Base-by-base conservation (phyloP, 2,329 filamentous ascomycete genomes). In the Zasmidium angulare region DNA sequence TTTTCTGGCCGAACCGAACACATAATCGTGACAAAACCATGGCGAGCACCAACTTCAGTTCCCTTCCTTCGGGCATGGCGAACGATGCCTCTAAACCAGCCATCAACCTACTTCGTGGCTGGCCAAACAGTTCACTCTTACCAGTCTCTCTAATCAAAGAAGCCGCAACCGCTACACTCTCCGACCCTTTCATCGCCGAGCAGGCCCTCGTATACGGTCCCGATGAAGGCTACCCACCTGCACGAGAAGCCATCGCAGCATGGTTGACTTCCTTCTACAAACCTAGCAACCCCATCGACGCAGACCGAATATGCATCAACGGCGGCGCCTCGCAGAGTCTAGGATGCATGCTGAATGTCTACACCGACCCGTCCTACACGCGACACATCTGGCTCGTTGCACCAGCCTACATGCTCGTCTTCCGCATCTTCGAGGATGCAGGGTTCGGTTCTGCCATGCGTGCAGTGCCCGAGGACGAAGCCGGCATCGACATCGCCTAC, bases 291-390 rank as follows among this genome's bases (percentile, higher is more conserved):
- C 72, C 76, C 1, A 77, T 86, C 48, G 69, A 75, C 14, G 69
- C 81, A 2, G 80, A 85, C 2, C 82, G 90, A 29, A 88, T 96
- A 55, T 89, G 87, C 71, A 88, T 96, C 71, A 90, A 90, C 0
- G 91, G 92, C 48, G 93, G 93, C 17, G 93, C 93, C 2, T 90
- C 86, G 65, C 92, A 96, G 79, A 92, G 88, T 71, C 74, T 96
- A 1, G 91, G 89, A 0, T 89, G 86, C 69, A 77, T 96, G 2
- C 77, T 96, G 52, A 85, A 89, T 73, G 89, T 89, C 26, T 96
- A 89, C 70, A 89, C 91, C 0, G 93, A 96, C 72, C 89, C 90
- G 0, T 75, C 80, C 1, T 88, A 87, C 69, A 96, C 93, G 1
- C 80, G 83, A 49, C 85, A 85, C 65, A 81, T 96, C 10, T 96